These are phyloP conservation scores for Linnemannia zychae DNA, from an alignment of 192 early-diverging fungal species.

Conservation along the genomic window DNA sequence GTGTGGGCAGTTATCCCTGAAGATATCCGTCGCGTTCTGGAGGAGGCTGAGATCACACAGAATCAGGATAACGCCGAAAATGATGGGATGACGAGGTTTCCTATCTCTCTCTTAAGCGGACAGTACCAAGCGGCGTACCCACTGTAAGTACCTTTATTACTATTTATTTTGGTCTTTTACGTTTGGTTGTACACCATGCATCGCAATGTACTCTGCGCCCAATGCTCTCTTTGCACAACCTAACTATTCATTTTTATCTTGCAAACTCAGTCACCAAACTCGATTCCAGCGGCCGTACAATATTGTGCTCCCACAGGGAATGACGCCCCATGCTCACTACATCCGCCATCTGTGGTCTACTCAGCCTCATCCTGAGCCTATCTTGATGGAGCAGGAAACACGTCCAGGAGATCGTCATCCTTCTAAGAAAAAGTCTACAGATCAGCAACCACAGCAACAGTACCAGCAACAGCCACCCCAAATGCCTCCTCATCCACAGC, in stretches of 20 bases:
- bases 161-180: not conserved
- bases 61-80: conserved; percentile 11
- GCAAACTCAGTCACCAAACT: conserved; percentile 25
- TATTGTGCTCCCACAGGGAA: conserved; percentile 38
- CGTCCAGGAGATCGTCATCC: not conserved
- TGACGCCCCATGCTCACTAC: conserved; percentile 39
- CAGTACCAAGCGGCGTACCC: conserved; percentile 65
- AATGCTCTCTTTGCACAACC: not conserved
- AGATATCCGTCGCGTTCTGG: conserved; percentile 49
- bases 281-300: conserved; percentile 48
- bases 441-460: conserved; percentile 19
- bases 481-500: not conserved
- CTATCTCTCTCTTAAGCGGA: conserved; percentile 63
- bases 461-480: conserved; percentile 7
- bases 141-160: conserved; percentile 51
- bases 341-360: conserved; percentile 44
- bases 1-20: conserved; percentile 59
- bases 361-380: conserved; percentile 18
- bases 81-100: conserved; percentile 58
- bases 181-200: not conserved
- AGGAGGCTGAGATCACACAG: conserved; percentile 18
- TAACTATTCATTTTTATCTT: not conserved
- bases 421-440: not conserved
- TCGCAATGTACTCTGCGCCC: not conserved
- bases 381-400: not conserved